Evolutionary conservation across 2,329 filamentous ascomycete species (phyloP).

Genomic region (Exophiala mesophila): DNA sequence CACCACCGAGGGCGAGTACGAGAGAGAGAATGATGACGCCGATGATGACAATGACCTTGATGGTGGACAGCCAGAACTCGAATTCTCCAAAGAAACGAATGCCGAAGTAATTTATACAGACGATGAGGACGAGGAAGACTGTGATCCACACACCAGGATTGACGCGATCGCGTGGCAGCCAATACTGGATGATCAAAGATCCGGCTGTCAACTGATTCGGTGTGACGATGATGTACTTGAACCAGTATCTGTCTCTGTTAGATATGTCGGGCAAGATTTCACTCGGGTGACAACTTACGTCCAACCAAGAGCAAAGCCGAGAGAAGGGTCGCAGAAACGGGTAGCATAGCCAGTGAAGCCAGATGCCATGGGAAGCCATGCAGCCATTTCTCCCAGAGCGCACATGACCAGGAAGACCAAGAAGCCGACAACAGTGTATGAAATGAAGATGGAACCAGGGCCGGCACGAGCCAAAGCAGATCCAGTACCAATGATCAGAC

Average conservation of each 20-base stretch:
- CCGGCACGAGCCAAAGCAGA: conserved; percentile 59
- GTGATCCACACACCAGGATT: conserved; percentile 79
- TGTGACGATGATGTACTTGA: conserved; percentile 78
- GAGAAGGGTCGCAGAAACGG: conserved; percentile 72
- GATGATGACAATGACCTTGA: conserved; percentile 65
- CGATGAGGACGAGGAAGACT: conserved; percentile 59
- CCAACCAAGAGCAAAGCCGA: conserved; percentile 74
- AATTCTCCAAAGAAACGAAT: conserved; percentile 67
- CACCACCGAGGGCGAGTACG: conserved; percentile 61
- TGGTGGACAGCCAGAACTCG: conserved; percentile 55
- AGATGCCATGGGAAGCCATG: conserved; percentile 71
- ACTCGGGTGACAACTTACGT: conserved; percentile 46
- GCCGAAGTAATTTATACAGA: conserved; percentile 65
- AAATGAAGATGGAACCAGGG: conserved; percentile 72
- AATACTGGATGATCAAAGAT: conserved; percentile 74
- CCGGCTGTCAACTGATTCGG: conserved; percentile 79
- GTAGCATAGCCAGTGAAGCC: conserved; percentile 79
- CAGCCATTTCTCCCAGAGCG: conserved; percentile 81
- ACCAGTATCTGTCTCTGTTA: conserved; percentile 46
- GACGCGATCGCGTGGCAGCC: conserved; percentile 60
- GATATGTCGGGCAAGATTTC: neutral
- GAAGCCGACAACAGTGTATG: conserved; percentile 69
- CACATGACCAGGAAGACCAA: conserved; percentile 93
- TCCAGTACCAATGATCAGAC: conserved; percentile 81
- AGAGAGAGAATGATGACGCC: conserved; percentile 62